Base-by-base conservation (phyloP, 345 rosid genomes). In the Euphorbia pulcherrima region DNA sequence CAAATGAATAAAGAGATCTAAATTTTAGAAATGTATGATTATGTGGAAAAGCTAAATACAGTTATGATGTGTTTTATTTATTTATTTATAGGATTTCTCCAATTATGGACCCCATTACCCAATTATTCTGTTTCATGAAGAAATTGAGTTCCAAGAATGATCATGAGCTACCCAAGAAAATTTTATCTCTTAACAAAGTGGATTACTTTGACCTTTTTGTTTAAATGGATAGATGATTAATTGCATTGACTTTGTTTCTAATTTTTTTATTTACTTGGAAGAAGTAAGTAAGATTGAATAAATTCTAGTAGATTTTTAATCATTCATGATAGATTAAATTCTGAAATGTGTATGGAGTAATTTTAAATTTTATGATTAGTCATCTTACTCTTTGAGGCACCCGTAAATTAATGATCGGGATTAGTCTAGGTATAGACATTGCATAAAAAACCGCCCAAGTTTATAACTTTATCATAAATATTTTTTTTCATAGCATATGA, bases 41-140 rank as follows among this genome's bases (percentile, higher is more conserved):
- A 52, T 39, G 39, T 40, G 53, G 28, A 51, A 70, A 33, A 40
- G 5, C 7, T n/a, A 44, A 26, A 35, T 20, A 59, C 30, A 59
- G 40, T 47, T 16, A 52, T 69, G 30, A 47, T 50, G 18, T 12
- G 16, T 44, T 44, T 6, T 44, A 57, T 26, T n/a, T n/a, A n/a
- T 26, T 61, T 13, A n/a, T 11, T n/a, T 40, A 39, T 61, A 24
- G 73, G 73, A 62, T 70, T 70, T 41, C 67, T 12, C 11, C 16
- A 17, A 33, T 9, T 26, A 2, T 50, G 67, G 73, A 37, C 39
- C 67, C 73, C 51, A 53, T 6, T 33, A 17, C 29, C 26, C 33
- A 55, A 33, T 13, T 40, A 53, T 52, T 33, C 6, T 20, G n/a
- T 50, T 58, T 66, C 20, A 21, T 55, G 20, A 26, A 35, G 35